These are phyloP conservation scores for Fusarium heterosporum DNA, from an alignment of 2,329 filamentous ascomycete species.

Conservation along the genomic window DNA sequence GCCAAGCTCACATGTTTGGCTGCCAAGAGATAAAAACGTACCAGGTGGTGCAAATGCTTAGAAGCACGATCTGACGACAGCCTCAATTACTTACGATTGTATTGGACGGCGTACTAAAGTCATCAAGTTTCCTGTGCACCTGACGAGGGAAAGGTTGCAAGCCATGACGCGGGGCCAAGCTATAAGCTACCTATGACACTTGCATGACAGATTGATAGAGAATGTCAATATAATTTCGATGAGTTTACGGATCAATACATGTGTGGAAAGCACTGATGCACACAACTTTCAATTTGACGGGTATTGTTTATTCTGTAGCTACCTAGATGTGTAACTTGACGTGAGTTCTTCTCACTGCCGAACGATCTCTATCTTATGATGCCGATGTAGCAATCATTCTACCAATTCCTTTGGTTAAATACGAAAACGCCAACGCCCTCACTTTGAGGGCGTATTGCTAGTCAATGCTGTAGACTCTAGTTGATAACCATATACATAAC, in stretches of 20 bases:
- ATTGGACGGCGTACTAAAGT: neutral
- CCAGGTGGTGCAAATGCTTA: slow-evolving; percentile 42
- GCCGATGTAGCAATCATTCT: slow-evolving; percentile 10
- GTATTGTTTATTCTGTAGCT: slow-evolving; percentile 14
- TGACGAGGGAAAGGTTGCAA: neutral
- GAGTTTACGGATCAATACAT: too few species aligned
- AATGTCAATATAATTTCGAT: neutral
- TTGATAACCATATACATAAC: slow-evolving; percentile 36
- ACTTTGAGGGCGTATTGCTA: neutral
- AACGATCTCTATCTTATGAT: slow-evolving; percentile 23
- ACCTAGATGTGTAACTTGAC: neutral
- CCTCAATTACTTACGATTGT: slow-evolving; percentile 6
- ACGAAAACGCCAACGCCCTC: slow-evolving; percentile 12
- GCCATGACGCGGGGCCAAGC: neutral
- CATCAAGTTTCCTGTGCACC: neutral
- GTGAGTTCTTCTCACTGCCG: slow-evolving; percentile 12
- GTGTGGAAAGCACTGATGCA: too few species aligned
- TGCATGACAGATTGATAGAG: neutral
- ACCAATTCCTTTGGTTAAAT: slow-evolving; percentile 8
- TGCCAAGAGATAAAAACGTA: slow-evolving; percentile 44
- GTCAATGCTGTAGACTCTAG: slow-evolving; percentile 2
- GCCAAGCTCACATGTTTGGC: slow-evolving; percentile 35
- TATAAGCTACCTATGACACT: neutral
- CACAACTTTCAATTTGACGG: neutral
- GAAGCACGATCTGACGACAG: slow-evolving; percentile 16